Evolutionary conservation across 768 basidiomycete genomes (phyloP), one percentile per base, ranked within the genome.

Genomic region (Podaxis sp.): DNA sequence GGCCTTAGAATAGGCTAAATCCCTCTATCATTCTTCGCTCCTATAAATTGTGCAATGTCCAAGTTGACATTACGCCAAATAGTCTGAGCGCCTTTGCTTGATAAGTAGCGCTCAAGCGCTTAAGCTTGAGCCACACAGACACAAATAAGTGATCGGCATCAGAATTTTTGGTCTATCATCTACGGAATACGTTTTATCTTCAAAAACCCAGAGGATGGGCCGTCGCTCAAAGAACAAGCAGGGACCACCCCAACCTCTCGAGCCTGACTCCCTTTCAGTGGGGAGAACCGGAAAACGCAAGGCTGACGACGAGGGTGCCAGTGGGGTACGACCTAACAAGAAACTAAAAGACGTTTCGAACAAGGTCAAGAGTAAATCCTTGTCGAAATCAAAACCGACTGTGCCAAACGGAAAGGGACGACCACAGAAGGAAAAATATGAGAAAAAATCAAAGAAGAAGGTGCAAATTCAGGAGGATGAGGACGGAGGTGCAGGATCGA

Each of bases 181-280:
- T 33, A 33, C 8, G 33, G 33, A 46, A 46, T 25, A 40, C 17
- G 9, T 17, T 40, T 51, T 62, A 56, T 55, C 55, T 24, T 33
- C 36, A 19, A 56, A 24, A 59, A 38, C n/a, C 53, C 27, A 36
- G 37, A 55, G 38, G 55, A 94, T 95, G 93, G 93, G 93, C 64
- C 85, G 93, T 70, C 85, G 91, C 65, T 84, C 91, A 67, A 93
- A 90, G 74, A 87, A 90, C 76, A 94, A 94, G 77, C 93, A 95
- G 73, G 82, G 77, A 1, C 79, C 86, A 11, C 93, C 93, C 0
- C 79, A 79, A 61, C 82, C 91, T 33, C 68, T 91, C 29, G 79
- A 85, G 13, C 66, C 69, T 0, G 77, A 77, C 17, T 65, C 68
- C 5, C 69, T 71, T n/a, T 70, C 74, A 3, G 79, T 82, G 2